These are phyloP conservation scores for Staphylotrichum longicolle DNA, from an alignment of 495 filamentous ascomycete genomes.

Conservation along the genomic window DNA sequence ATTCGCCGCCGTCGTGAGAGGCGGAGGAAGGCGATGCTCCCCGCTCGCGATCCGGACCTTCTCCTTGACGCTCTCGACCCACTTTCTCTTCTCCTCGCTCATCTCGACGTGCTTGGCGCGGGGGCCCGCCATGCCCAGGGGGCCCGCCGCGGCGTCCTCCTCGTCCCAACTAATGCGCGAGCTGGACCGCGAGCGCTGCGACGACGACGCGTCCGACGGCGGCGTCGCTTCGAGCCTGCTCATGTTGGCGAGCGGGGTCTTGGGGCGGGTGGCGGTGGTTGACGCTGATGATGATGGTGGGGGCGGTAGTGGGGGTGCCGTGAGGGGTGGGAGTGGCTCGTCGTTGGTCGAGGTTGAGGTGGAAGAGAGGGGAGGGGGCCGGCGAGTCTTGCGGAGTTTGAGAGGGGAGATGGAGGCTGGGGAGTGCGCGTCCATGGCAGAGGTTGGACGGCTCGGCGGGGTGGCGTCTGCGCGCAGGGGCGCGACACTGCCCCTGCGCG, in stretches of 20 bases:
- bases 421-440: slow-evolving; percentile 37
- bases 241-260: slow-evolving; percentile 35
- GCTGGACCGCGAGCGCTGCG: slow-evolving; percentile 27
- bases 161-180: slow-evolving; percentile 44
- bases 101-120: slow-evolving; percentile 57
- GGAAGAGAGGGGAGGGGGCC: neutral
- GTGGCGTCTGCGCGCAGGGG: slow-evolving; percentile 36
- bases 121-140: slow-evolving; percentile 63
- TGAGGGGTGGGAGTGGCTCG: too few species aligned
- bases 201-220: slow-evolving; percentile 34
- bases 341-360: too few species aligned
- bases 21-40: slow-evolving; percentile 30
- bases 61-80: slow-evolving; percentile 73
- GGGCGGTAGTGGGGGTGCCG: neutral
- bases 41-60: slow-evolving; percentile 58
- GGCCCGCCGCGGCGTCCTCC: slow-evolving; percentile 43
- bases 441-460: slow-evolving; percentile 42
- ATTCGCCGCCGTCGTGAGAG: neutral
- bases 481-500: slow-evolving; percentile 21
- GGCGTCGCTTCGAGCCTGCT: slow-evolving; percentile 28
- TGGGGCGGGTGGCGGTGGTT: slow-evolving; percentile 32
- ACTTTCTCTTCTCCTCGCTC: slow-evolving; percentile 61
- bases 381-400: slow-evolving; percentile 43
- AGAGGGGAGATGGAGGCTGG: slow-evolving; percentile 28
- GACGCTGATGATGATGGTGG: neutral